Evolutionary conservation across 2,329 filamentous ascomycete genomes (phyloP), one percentile per base, ranked within the genome.

Genomic region (Teratosphaeria gauchensis): DNA sequence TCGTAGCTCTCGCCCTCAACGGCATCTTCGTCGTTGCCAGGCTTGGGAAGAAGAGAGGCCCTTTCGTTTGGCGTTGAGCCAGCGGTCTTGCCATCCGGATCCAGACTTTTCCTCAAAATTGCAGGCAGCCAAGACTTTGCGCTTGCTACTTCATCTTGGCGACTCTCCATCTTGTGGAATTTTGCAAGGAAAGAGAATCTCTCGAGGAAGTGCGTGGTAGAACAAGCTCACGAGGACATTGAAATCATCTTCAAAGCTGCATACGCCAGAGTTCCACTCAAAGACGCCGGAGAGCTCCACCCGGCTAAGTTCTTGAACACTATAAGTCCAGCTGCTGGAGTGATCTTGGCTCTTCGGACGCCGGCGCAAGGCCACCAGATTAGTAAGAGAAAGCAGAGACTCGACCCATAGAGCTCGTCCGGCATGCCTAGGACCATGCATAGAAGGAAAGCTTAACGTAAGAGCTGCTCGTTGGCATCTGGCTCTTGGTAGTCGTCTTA

Each of bases 21-120:
- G 70, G 68, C 53, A 75, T 73, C 3, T 74, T 61, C 59, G 3
- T 24, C 28, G 28, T 46, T 53, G 31, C 24, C 33, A 21, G 58
- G 53, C 31, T 62, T 60, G 16, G 54, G 55, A 14, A 62, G 54
- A 21, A 62, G 60, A 16, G 52, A 38, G 7, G 76, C 74, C 7
- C 65, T 69, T 62, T 80, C 78, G 57, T 74, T 64, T 4, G 76
- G 61, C n/a, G 63, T 65, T n/a, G 30, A 38, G 19, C 52, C 9
- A n/a, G 42, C 32, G 11, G 59, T 48, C 2, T 55, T 31, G 19
- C 30, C 12, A 53, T 60, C 53, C 8, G 60, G 48, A 24, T 57
- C 55, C 7, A 32, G 53, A 30, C 58, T 55, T 32, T 57, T 55
- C 51, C 59, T 58, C 8, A 65, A 53, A 57, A 67, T 63, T 30